Base-by-base conservation (phyloP, 495 filamentous ascomycete genomes). In the Trichoderma virens region DNA sequence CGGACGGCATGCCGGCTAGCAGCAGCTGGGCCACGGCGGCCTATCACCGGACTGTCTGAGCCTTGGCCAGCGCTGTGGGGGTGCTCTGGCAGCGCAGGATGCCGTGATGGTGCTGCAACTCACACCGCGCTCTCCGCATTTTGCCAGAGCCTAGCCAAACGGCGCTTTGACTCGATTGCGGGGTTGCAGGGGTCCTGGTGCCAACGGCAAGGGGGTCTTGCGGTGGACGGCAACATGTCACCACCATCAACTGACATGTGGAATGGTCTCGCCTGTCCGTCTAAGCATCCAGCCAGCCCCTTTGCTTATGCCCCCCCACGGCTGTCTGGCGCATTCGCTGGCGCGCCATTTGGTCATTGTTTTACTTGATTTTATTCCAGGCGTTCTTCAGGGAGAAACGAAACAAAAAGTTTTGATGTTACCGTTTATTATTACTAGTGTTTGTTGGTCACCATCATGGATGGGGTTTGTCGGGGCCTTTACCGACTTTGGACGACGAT, bases 71-170 rank as follows among this genome's bases (percentile, higher is more conserved):
- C n/a, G 45, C 45, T 54, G n/a, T 54, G n/a, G 34, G 2, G 34
- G 34, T 35, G 34, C 6, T 13, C 34, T 7, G 34, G 34, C 34
- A 35, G 7, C 5, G 20, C 45, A 54, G n/a, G 45, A 54, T 54
- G 23, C 25, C 16, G 45, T 27, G n/a, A 54, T 54, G 45, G 51
- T 5, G 9, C 51, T 56, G 25, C 51, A 30, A n/a, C 51, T 28
- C 43, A 28, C 51, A 56, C 23, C 51, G 51, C 51, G 51, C 51
- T 51, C 51, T 56, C 51, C 51, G 51, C 51, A 56, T 28, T 56
- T 56, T 56, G 25, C 51, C 25, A 56, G 27, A 6, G 18, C 9
- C 51, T 14, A 18, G 51, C 51, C 51, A 28, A 56, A 45, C 13
- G 41, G n/a, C 41, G 41, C 41, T 13, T 45, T 45, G 41, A 18